A percentile compares a stretch with the other conserved stretches of the same genome.
Conservation (phyloP, 257 asterid species). For the Nyctanthes arbortristis region DNA sequence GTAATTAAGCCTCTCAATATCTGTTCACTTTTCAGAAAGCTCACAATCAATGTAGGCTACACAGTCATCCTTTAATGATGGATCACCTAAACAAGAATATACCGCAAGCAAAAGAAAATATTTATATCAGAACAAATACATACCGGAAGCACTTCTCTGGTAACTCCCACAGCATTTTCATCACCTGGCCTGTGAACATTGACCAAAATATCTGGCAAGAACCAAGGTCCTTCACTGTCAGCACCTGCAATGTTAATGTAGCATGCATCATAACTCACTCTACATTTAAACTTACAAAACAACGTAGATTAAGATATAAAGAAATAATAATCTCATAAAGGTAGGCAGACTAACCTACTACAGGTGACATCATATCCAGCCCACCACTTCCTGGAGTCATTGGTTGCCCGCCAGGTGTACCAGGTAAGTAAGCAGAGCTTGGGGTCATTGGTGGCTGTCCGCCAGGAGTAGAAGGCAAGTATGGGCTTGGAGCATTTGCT, state of each 20-base stretch:
- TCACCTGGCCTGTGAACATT: conserved; percentile 71
- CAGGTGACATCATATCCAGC: conserved; percentile 96
- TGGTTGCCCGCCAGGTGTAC: conserved; percentile 98
- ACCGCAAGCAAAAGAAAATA: not conserved
- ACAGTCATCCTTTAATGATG: too few relatives aligned
- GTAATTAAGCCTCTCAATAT: not conserved
- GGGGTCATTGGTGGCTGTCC: conserved; percentile 99
- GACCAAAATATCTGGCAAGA: conserved; percentile 80
- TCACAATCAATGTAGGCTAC: not conserved
- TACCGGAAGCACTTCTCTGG: conserved; percentile 82
- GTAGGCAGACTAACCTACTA: conserved; percentile 53
- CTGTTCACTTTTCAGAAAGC: not conserved
- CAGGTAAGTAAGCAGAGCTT: conserved; percentile 93
- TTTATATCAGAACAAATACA: conserved; percentile 17
- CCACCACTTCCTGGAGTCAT: conserved; percentile 98
- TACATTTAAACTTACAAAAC: not conserved
- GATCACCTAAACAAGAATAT: not conserved
- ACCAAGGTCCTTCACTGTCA: conserved; percentile 87
- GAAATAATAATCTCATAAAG: conserved; percentile 1
- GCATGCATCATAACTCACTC: not conserved
- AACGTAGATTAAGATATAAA: not conserved
- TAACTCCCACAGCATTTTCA: conserved; percentile 63
- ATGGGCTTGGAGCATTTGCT: conserved; percentile 99
- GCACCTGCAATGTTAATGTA: conserved; percentile 52
- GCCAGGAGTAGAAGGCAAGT: conserved; percentile 94